Conservation (phyloP, 2,329 filamentous ascomycete genomes). For the Pestalotiopsis sp. region DNA sequence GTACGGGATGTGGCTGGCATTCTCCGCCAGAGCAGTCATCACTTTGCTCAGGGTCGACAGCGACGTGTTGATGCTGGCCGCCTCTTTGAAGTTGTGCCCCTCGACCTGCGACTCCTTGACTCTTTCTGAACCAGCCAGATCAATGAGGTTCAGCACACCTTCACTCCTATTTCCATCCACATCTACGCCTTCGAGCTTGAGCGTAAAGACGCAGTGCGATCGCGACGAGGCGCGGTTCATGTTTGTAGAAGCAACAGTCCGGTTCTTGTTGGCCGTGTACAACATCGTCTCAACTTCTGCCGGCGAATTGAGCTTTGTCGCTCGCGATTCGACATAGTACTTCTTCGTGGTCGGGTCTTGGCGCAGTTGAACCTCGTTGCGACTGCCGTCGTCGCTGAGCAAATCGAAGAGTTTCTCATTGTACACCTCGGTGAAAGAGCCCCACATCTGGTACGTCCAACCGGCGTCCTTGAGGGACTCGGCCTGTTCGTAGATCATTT, state of each 20-base stretch:
- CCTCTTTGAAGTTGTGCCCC: constrained; percentile 21
- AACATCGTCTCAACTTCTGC: constrained; percentile 81
- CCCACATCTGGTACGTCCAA: constrained; percentile 93
- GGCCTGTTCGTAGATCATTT: constrained; percentile 91
- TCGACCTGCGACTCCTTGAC: constrained; percentile 41
- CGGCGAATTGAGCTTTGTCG: constrained; percentile 69
- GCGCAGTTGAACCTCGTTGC: constrained; percentile 87
- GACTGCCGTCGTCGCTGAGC: constrained; percentile 65
- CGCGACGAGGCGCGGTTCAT: constrained; percentile 94
- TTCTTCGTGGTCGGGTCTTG: constrained; percentile 61
- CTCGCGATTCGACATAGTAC: constrained; percentile 30
- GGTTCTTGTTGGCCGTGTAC: constrained; percentile 78
- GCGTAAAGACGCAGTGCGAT: constrained; percentile 94
- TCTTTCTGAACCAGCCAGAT: constrained; percentile 90
- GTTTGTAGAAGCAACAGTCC: constrained; percentile 94
- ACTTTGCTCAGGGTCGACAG: constrained; percentile 19
- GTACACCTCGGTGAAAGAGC: constrained; percentile 96
- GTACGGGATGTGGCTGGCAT: constrained; percentile 17
- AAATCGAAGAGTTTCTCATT: constrained; percentile 96
- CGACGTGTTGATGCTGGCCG: constrained; percentile 25
- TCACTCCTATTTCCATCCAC: constrained; percentile 74
- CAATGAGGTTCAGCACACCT: constrained; percentile 92
- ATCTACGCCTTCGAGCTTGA: constrained; percentile 77
- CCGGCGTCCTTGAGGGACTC: constrained; percentile 84
- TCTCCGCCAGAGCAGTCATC: constrained; percentile 19